Evolutionary conservation across 371 early-diverging fungal genomes (phyloP).

Genomic region (Mortierella sp.): DNA sequence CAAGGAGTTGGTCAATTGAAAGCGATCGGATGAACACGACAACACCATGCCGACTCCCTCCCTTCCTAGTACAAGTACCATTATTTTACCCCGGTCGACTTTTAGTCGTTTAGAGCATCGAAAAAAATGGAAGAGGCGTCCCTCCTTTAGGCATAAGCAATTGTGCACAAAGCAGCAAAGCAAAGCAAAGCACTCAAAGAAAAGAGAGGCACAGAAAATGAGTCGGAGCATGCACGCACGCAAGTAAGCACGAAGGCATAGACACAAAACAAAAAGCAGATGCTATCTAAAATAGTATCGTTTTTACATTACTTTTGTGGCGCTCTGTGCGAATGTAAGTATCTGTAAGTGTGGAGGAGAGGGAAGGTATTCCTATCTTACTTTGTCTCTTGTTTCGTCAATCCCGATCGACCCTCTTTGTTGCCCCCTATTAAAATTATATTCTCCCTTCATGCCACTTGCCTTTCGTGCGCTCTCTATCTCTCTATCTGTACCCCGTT

Average conservation of each 20-base stretch:
- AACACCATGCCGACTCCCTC: not conserved
- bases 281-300: not conserved
- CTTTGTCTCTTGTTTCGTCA: not conserved
- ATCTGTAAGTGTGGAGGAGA: not conserved
- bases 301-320: not conserved
- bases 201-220: not conserved
- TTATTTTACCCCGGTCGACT: too few species aligned
- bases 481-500: not conserved
- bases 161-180: not conserved
- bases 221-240: not conserved
- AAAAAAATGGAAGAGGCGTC: too few species aligned
- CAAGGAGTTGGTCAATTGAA: too few species aligned
- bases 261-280: not conserved
- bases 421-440: not conserved
- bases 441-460: not conserved
- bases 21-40: not conserved
- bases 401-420: conserved; percentile 6
- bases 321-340: not conserved
- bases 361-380: not conserved
- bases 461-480: not conserved
- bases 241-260: not conserved
- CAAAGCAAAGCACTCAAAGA: not conserved
- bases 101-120: too few species aligned
- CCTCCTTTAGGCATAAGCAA: not conserved
- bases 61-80: not conserved